Percentiles rank a stretch among this genome's conserved stretches.
Conservation (phyloP, 768 basidiomycete species). For the Glaciozyma martinii region DNA sequence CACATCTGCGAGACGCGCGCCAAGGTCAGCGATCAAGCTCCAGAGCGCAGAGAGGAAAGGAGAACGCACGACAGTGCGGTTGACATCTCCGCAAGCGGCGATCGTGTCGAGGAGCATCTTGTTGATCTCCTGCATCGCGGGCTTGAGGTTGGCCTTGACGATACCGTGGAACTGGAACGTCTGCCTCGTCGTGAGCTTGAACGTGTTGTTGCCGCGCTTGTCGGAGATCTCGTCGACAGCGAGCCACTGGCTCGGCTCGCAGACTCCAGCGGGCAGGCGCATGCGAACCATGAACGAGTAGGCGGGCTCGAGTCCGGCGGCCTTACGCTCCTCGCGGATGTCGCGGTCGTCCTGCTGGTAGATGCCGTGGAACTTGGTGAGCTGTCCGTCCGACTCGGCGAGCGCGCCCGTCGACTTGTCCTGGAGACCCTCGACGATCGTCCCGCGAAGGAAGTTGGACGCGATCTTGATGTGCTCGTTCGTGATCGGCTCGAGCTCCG, state of each 20-base stretch:
- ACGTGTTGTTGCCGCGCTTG: constrained; percentile 82
- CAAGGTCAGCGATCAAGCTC: not conserved
- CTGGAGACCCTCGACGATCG: constrained; percentile 80
- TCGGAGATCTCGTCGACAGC: constrained; percentile 94
- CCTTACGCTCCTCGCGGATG: constrained; percentile 90
- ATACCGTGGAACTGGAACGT: constrained; percentile 99
- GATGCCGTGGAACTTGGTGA: constrained; percentile 96
- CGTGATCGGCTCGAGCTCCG: constrained; percentile 91
- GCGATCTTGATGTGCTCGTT: constrained; percentile 99
- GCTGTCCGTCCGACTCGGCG: constrained; percentile 77
- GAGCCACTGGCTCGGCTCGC: constrained; percentile 82
- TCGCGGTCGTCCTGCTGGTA: constrained; percentile 98
- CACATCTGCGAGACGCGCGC: constrained; percentile 45
- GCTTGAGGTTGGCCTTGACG: constrained; percentile 91
- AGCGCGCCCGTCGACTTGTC: constrained; percentile 85
- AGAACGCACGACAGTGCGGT: constrained; percentile 46
- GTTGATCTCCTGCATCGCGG: constrained; percentile 94
- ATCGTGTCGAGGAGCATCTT: constrained; percentile 81
- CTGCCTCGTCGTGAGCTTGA: constrained; percentile 94
- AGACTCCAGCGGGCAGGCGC: constrained; percentile 92
- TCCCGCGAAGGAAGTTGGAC: constrained; percentile 83
- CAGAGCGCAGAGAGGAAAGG: not conserved
- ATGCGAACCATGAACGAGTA: constrained; percentile 98
- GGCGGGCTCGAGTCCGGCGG: constrained; percentile 86
- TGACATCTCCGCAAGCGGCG: constrained; percentile 97